Base-by-base conservation (phyloP, 768 basidiomycete species). In the Amanita thiersii region DNA sequence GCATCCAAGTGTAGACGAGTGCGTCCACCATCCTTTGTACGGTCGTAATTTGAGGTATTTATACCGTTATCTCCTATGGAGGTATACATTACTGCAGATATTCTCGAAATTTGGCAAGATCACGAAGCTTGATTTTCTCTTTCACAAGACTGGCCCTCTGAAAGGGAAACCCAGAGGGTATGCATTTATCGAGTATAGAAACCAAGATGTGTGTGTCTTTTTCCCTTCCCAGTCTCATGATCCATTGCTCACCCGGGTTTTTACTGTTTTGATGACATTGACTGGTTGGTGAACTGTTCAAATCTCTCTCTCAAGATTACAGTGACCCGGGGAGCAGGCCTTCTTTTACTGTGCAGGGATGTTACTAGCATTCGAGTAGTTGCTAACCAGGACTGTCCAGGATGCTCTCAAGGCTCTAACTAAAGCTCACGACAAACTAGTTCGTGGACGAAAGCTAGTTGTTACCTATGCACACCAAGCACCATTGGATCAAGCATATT, bases 81-180 rank as follows among this genome's bases (percentile, higher is more conserved):
- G 91, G 60, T 89, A 90, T 61, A 69, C 88, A 3, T 71, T 99
- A 11, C 75, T 98, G 15, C 87, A 93, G 60, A 61, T 93, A 25
- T 96, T 96, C 62, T 75, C 85, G 23, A 92, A 86, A 62, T 92
- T 81, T 58, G 96, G 96, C 41, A 91, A 89, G 61, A 75, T 98
- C 46, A 75, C 89, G 15, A 89, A 91, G 50, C 74, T 97, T 39
- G 96, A 99, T 61, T 97, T 81, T 59, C 72, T 97, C 48, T 97
- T 97, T 56, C 93, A 99, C 70, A 97, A 94, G 62, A 68, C 84
- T 0, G 96, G 94, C 0, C 72, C 79, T 9, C 62, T 81, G 54
- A 92, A 83, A 56, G 96, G 96, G 12, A 96, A 88, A 58, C 93
- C 96, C 0, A 71, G 93, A 9, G 94, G 96, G 4, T 98, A 94